Base-by-base conservation (phyloP, 176 grass and related monocot genomes). In the Bothriochloa decipiens region DNA sequence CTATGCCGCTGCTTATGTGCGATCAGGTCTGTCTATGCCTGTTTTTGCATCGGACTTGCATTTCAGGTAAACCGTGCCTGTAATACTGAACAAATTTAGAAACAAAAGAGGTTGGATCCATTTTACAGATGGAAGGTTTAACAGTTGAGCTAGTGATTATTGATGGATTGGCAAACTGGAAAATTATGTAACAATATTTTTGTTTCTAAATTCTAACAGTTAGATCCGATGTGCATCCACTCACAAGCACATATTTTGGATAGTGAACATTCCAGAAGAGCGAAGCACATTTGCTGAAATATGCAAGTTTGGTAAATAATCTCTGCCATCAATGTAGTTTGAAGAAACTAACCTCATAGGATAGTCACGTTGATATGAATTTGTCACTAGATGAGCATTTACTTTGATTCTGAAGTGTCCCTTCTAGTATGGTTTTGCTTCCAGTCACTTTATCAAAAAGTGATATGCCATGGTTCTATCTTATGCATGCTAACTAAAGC, bases 111-210 rank as follows among this genome's bases (percentile, higher is more conserved):
- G 14, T 11, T 23, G 4, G 42, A 65, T 74, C 20, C 65, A 2
- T 37, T 75, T 39, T 65, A 25, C 6, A 26, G 20, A 83, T 36
- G 60, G 17, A 65, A 64, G 25, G 28, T 74, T 40, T 58, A 39
- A 8, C 17, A 27, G 80, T 15, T 4, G 4, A 70, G 0, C 4
- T 83, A 5, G 15, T 83, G 12, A 74, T 36, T 6, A 65, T 67
- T 49, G 18, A 83, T 65, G 29, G 45, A 22, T 55, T 23, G 37
- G 27, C 47, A n/a, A 75, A 65, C 42, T 82, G 50, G 57, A 9
- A 60, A 60, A 8, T 9, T 2, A 25, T 75, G 23, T 18, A 7
- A 42, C n/a, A 26, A 20, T 45, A 41, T 41, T 17, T 61, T 26
- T 25, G 12, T 65, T 63, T 42, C 35, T 40, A 14, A 25, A 25